Evolutionary conservation across 208 protist species (phyloP).

Genomic region (Histomonas meleagridis): DNA sequence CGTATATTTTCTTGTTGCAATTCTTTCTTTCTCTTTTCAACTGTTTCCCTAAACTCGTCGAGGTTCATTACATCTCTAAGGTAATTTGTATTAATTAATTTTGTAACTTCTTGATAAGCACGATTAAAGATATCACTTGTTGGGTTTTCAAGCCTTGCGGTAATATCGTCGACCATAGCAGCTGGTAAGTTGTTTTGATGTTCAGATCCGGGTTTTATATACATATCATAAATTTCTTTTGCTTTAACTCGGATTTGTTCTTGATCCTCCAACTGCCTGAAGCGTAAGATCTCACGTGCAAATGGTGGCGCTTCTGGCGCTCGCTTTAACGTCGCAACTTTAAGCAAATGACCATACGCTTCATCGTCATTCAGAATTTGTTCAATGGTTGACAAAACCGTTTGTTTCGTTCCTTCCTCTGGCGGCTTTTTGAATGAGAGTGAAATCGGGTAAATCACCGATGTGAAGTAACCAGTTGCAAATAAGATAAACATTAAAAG

Average conservation of each 20-base stretch:
- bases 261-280: background rate
- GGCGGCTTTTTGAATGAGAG: background rate
- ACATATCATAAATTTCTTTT: background rate
- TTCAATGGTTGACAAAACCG: background rate
- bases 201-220: background rate
- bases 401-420: background rate
- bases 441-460: background rate
- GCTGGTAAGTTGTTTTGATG: background rate
- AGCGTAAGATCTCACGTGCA: background rate
- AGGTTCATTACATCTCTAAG: too few relatives aligned
- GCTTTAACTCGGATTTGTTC: background rate
- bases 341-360: background rate
- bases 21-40: too few relatives aligned
- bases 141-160: background rate
- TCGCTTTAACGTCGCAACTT: background rate
- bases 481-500: background rate
- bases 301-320: background rate
- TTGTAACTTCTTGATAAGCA: background rate
- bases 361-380: background rate
- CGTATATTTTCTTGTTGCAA: too few relatives aligned
- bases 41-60: too few relatives aligned
- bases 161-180: background rate
- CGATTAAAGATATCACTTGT: slow-evolving; percentile 13
- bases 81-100: background rate
- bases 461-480: background rate